Evolutionary conservation across 192 early-diverging fungal species (phyloP).

Genomic region (Helicostylum pulchrum): DNA sequence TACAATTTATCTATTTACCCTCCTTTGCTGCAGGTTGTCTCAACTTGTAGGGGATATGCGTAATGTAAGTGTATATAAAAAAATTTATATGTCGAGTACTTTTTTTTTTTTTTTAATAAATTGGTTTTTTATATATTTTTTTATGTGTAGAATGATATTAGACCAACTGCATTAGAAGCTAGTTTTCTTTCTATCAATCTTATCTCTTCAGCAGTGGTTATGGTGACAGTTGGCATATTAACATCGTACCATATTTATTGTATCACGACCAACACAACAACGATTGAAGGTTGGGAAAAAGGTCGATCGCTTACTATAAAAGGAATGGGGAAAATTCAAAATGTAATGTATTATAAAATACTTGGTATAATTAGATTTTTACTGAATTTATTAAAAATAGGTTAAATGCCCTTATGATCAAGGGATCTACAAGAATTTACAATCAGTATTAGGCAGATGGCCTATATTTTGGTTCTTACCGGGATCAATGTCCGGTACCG

Average conservation of each 20-base stretch:
- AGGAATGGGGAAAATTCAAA: constrained; percentile 53
- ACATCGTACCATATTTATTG: constrained; percentile 71
- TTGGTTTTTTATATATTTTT: background rate
- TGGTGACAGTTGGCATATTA: constrained; percentile 68
- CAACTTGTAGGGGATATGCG: constrained; percentile 36
- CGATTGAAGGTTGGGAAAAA: constrained; percentile 82
- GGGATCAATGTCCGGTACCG: constrained; percentile 57
- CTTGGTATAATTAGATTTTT: background rate
- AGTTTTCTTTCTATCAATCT: constrained; percentile 74
- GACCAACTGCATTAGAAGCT: constrained; percentile 42
- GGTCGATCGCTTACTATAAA: constrained; percentile 63
- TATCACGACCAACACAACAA: constrained; percentile 67
- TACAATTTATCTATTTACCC: constrained; percentile 49
- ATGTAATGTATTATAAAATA: constrained; percentile 31
- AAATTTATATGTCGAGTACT: background rate
- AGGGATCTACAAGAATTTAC: constrained; percentile 71
- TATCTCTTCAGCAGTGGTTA: constrained; percentile 62
- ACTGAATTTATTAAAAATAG: constrained; percentile 20
- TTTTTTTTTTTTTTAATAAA: background rate
- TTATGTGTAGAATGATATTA: constrained; percentile 7
- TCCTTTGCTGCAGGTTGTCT: constrained; percentile 54
- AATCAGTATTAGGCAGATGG: constrained; percentile 64
- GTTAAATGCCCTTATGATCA: constrained; percentile 81
- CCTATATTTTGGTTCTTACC: constrained; percentile 78
- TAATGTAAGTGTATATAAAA: constrained; percentile 11